phyloP scores from a whole-genome alignment of 768 basidiomycete genomes.

The Hypholoma fasciculare region DNA sequence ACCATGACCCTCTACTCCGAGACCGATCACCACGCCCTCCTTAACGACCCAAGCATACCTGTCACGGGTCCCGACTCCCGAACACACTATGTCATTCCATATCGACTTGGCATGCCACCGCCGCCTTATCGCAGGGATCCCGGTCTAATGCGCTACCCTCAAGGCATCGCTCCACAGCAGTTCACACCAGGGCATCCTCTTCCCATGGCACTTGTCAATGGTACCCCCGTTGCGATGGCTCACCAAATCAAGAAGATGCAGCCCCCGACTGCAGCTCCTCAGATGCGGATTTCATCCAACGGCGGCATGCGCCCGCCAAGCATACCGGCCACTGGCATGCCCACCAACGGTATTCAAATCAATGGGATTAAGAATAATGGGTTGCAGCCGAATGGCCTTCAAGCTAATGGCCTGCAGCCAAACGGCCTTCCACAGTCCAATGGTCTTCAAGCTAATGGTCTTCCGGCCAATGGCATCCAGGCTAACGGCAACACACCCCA shows the following conservation, averaged over 20 bases:
- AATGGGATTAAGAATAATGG: slow-evolving; percentile 20
- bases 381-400: neutral
- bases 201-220: slow-evolving; percentile 43
- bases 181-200: slow-evolving; percentile 43
- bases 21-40: slow-evolving; percentile 47
- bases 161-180: slow-evolving; percentile 23
- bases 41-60: slow-evolving; percentile 51
- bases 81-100: slow-evolving; percentile 50
- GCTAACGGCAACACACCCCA: slow-evolving; percentile 31
- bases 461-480: slow-evolving; percentile 10
- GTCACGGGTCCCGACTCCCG: slow-evolving; percentile 49
- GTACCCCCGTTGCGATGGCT: slow-evolving; percentile 58
- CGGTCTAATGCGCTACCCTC: slow-evolving; percentile 22
- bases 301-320: slow-evolving; percentile 53
- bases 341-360: slow-evolving; percentile 10
- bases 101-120: slow-evolving; percentile 41
- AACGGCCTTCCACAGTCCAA: too few relatives aligned
- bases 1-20: slow-evolving; percentile 59
- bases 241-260: slow-evolving; percentile 66
- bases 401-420: too few relatives aligned
- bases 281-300: slow-evolving; percentile 63
- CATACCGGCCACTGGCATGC: slow-evolving; percentile 28
- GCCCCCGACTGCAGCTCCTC: slow-evolving; percentile 51
- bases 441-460: slow-evolving; percentile 11
- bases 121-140: slow-evolving; percentile 24